Evolutionary conservation across 495 filamentous ascomycete species (phyloP), one percentile per base, ranked within the genome.

Genomic region (Copromyces sp.): DNA sequence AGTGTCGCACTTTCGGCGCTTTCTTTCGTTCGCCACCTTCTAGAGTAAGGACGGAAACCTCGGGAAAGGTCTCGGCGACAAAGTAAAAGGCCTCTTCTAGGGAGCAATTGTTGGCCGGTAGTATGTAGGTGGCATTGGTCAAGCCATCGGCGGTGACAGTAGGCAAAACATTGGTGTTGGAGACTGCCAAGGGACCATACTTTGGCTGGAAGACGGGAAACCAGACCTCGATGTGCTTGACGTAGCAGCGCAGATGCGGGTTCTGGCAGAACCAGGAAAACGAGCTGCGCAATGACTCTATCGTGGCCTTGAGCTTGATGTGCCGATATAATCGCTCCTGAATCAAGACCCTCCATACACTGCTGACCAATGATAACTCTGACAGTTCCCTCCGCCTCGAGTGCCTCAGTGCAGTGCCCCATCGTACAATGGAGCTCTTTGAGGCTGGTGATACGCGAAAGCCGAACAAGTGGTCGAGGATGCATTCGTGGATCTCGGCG

Each of bases 11-110:
- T 77, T 87, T 86, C 2, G 89, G 89, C 14, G 91, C 87, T 75
- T 90, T 90, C 77, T 90, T 91, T 74, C 89, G 86, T 73, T 93
- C 89, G n/a, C 90, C 91, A 3, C 89, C 90, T 80, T 93, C 90
- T 37, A 93, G 81, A n/a, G 90, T 93, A 74, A 93, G 80, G 20
- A 91, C 85, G 70, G 85, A 86, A 2, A 86, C 88, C 69, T 88
- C 85, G 1, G 87, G 84, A 45, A 93, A 90, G 9, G 85, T 82
- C 38, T 78, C 79, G 68, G 85, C 80, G 42, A 91, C 82, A 71
- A 89, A 89, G 40, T 81, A 76, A 53, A 93, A 92, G 3, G 91
- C 87, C 70, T 92, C 90, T 53, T 91, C 87, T 68, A 93, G 78
- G 1, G 90, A 88, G 59, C 88, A 89, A 77, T 91, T 93, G 74